phyloP scores from a whole-genome alignment of 2,329 filamentous ascomycete species.

The Phialemonium atrogriseum region DNA sequence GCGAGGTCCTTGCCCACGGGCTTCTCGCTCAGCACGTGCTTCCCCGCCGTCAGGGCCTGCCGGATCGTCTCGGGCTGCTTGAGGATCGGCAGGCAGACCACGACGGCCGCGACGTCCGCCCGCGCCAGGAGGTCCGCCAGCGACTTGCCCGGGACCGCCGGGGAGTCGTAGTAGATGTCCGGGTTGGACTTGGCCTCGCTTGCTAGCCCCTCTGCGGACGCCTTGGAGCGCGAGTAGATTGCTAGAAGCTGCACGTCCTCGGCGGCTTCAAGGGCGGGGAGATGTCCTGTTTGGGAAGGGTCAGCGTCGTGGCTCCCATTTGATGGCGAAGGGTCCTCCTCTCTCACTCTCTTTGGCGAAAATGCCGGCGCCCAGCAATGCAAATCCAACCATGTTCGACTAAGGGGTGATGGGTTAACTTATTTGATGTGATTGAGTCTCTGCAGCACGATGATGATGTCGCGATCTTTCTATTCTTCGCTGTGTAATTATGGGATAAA shows the following conservation, averaged over 20 bases:
- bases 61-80: slow-evolving; percentile 51
- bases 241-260: slow-evolving; percentile 48
- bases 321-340: neutral
- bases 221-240: slow-evolving; percentile 55
- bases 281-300: slow-evolving; percentile 14
- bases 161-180: slow-evolving; percentile 51
- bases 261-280: slow-evolving; percentile 50
- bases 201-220: slow-evolving; percentile 41
- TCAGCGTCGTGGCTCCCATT: slow-evolving; percentile 3
- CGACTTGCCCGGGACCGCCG: slow-evolving; percentile 29
- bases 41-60: slow-evolving; percentile 52
- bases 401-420: neutral
- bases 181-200: slow-evolving; percentile 17
- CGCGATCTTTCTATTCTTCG: too few species aligned
- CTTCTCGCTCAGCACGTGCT: slow-evolving; percentile 65
- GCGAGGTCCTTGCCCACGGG: slow-evolving; percentile 51
- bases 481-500: too few species aligned
- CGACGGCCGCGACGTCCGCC: slow-evolving; percentile 44
- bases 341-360: slow-evolving; percentile 20
- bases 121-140: slow-evolving; percentile 45
- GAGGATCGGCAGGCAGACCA: slow-evolving; percentile 55
- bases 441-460: too few species aligned
- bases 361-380: slow-evolving; percentile 25
- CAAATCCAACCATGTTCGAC: slow-evolving; percentile 22
- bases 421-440: too few species aligned